Percentiles rank a stretch among this genome's conserved stretches.
Conservation (phyloP, 2,329 filamentous ascomycete genomes). For the Microascus cirrosus region DNA sequence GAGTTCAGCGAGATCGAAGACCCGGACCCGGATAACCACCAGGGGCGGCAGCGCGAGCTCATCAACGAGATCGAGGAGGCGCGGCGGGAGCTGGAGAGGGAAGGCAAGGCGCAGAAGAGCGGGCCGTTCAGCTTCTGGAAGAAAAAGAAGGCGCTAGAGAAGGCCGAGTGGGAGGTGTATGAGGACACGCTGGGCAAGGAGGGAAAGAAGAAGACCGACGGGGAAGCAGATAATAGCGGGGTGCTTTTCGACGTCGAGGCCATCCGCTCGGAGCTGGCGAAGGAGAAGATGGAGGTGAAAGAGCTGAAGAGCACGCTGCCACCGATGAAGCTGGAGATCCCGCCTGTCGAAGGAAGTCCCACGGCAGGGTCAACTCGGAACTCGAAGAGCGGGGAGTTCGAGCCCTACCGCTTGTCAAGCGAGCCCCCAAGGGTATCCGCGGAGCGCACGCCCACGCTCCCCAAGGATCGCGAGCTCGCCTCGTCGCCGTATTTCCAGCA, state of each 20-base stretch:
- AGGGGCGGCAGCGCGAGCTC: slow-evolving; percentile 76
- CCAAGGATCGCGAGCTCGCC: slow-evolving; percentile 2
- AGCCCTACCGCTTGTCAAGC: slow-evolving; percentile 6
- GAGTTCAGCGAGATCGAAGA: slow-evolving; percentile 97
- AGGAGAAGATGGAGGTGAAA: slow-evolving; percentile 55
- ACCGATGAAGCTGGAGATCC: slow-evolving; percentile 69
- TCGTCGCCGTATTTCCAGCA: slow-evolving; percentile 3
- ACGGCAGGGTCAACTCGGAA: slow-evolving; percentile 32
- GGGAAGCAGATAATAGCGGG: slow-evolving; percentile 31
- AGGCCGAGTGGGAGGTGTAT: slow-evolving; percentile 91
- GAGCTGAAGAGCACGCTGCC: slow-evolving; percentile 83
- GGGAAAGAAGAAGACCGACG: slow-evolving; percentile 27
- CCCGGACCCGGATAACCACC: slow-evolving; percentile 88
- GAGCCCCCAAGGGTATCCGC: neutral
- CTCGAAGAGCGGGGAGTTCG: slow-evolving; percentile 22
- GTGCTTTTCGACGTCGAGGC: slow-evolving; percentile 94
- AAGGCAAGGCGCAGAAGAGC: slow-evolving; percentile 53
- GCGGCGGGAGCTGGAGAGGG: slow-evolving; percentile 71
- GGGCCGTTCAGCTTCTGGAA: slow-evolving; percentile 66
- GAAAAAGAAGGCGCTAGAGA: slow-evolving; percentile 67
- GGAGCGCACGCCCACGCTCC: slow-evolving; percentile 3
- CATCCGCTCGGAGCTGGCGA: slow-evolving; percentile 74
- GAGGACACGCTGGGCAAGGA: slow-evolving; percentile 50
- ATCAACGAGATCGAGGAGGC: slow-evolving; percentile 97
- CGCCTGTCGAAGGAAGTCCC: slow-evolving; percentile 8